Base-by-base conservation (phyloP, 1,139 yeast species). In the Kurtzmaniella quercitrusa region DNA sequence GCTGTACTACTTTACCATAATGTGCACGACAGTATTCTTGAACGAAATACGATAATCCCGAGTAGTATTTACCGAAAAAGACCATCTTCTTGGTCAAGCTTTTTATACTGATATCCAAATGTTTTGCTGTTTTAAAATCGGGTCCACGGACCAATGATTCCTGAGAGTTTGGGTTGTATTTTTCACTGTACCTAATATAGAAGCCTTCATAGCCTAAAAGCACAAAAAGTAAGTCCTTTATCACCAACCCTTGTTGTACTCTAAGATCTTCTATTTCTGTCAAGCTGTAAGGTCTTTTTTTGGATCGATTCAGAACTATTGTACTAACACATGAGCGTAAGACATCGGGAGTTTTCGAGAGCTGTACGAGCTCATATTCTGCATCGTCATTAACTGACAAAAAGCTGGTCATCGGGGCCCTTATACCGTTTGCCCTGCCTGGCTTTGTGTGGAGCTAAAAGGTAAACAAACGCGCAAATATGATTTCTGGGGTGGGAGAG, bases 191-290 rank as follows among this genome's bases (percentile, higher is more conserved):
- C 38, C 91, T 68, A 21, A 93, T 79, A 52, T 84, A 88, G 30
- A 72, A 71, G 0, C 98, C 97, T 58, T 89, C 96, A 36, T 78
- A 66, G 0, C 98, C 98, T 40, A 82, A 53, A 20, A 93, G 61
- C 2, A 86, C 82, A 51, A 74, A 77, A 17, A 88, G 55, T 12
- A 89, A 59, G 57, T 93, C 98, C 47, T 78, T 75, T 23, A 86
- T 71, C 1, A 91, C 74, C 16, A 84, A 68, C 0, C 85, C 83
- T 56, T 88, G 96, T 57, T 88, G 96, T 2, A 74, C 64, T 42
- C 74, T 59, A 18, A 70, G 63, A 47, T 73, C 78, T 18, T 56
- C 52, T 6, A 75, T 50, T 22, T 74, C 74, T 36, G 66, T 66
- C 38, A 79, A 53, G 3, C 80, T 72, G 43, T 63, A 65, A 2